Base-by-base conservation (phyloP, 306 rosid genomes). In the Lathyrus sativus region DNA sequence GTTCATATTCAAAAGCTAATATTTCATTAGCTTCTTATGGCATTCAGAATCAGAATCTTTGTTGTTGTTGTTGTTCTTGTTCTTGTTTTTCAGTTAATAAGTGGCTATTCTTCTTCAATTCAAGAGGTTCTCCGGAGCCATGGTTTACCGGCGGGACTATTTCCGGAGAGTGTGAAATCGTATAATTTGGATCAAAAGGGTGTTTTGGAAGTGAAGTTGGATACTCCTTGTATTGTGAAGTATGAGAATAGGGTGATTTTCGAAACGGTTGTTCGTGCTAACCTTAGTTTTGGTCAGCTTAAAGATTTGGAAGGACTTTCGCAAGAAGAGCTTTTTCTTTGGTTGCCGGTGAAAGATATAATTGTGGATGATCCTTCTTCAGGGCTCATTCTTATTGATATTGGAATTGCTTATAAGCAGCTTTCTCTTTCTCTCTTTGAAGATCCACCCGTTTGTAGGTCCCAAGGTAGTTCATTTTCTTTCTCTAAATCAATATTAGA, bases 351-450 rank as follows among this genome's bases (percentile, higher is more conserved):
- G 8, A 91, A 86, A 64, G 96, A 88, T 38, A 91, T 91, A 60
- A 73, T 85, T 0, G 93, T 91, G 1, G 68, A 56, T 31, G 97
- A 91, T 82, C 96, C 90, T 1, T 78, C 86, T 6, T 91, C 96
- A 1, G 96, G 97, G 19, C 79, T 91, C 5, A 91, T 91, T 55
- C 76, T 88, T 68, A 88, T 91, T 78, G 96, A 91, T 72, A 91
- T 91, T 69, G 97, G 97, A 51, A 81, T 91, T 72, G 97, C 93
- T 58, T 80, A 76, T 59, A 88, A 91, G 55, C 97, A 85, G 57
- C 87, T 91, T 28, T 91, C 97, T 42, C 85, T 91, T 0, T 91
- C 97, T 79, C 90, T 91, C 73, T 91, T 91, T 74, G 97, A 91
- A 79, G 85, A 80, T 44, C 97, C 97, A 18, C 97, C 96, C 2